Evolutionary conservation across 2,329 filamentous ascomycete genomes (phyloP).

Genomic region (Calonectria naviculata): DNA sequence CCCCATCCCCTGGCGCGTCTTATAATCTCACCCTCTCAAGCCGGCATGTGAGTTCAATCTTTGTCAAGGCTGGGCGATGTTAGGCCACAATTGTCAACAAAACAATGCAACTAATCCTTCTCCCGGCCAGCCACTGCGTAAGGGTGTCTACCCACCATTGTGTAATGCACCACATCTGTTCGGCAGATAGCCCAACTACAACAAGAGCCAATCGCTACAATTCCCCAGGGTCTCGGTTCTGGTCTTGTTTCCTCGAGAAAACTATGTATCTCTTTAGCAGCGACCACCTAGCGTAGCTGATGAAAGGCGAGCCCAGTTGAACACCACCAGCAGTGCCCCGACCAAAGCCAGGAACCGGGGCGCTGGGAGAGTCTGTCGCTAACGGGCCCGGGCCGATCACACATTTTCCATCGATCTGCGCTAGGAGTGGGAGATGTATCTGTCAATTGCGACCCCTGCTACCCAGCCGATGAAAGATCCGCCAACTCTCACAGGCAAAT

Average conservation of each 20-base stretch:
- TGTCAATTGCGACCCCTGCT: background rate
- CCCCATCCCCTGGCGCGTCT: background rate
- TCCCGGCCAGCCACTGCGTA: background rate
- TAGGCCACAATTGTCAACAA: background rate
- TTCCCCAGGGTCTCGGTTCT: background rate
- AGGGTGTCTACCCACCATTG: background rate
- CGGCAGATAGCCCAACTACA: background rate
- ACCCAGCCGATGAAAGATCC: background rate
- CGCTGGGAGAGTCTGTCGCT: background rate
- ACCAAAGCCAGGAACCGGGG: slow-evolving; percentile 1
- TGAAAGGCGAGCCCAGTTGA: no score
- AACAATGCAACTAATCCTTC: background rate
- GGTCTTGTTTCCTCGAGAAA: background rate
- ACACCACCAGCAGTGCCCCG: background rate
- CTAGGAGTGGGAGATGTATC: slow-evolving; percentile 9
- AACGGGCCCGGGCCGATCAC: slow-evolving; percentile 2
- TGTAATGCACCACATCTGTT: background rate
- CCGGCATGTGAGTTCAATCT: background rate
- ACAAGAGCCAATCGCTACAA: background rate
- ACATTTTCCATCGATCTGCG: slow-evolving; percentile 8
- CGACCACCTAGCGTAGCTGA: background rate
- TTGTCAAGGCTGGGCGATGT: background rate
- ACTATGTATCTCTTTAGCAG: background rate
- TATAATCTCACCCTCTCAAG: background rate
- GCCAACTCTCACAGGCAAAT: background rate